phyloP scores from a whole-genome alignment of 176 grass and related monocot species.

The Phragmites australis region DNA sequence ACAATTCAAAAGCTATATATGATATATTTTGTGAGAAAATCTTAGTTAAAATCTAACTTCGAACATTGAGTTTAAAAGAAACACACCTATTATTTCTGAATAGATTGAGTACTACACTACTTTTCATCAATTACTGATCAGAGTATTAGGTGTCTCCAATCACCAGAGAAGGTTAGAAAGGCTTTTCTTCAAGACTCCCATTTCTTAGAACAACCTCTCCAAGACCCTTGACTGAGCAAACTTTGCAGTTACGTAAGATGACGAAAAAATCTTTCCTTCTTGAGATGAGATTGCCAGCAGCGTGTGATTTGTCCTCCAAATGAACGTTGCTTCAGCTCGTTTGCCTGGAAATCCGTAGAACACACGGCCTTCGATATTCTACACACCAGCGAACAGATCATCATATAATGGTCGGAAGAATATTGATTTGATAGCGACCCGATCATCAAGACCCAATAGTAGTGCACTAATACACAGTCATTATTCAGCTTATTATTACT shows the following conservation, averaged over 20 bases:
- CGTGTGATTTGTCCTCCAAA: slow-evolving; percentile 38
- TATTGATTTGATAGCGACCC: slow-evolving; percentile 15
- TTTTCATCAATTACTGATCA: not conserved
- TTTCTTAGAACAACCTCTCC: slow-evolving; percentile 25
- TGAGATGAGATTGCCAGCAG: slow-evolving; percentile 11
- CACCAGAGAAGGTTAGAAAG: slow-evolving; percentile 37
- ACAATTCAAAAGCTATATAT: too few species aligned
- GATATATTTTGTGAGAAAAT: too few species aligned
- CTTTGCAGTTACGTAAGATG: not conserved
- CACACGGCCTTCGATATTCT: slow-evolving; percentile 24
- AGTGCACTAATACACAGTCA: not conserved
- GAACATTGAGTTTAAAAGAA: too few species aligned
- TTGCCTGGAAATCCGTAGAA: slow-evolving; percentile 38
- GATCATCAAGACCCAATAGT: not conserved
- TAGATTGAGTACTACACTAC: too few species aligned
- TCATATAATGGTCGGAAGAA: slow-evolving; percentile 28
- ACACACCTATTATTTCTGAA: too few species aligned
- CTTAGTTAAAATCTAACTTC: too few species aligned
- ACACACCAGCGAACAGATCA: slow-evolving; percentile 21
- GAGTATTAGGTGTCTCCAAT: slow-evolving; percentile 26
- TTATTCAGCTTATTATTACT: not conserved
- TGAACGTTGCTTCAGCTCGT: slow-evolving; percentile 39
- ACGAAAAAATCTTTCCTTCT: slow-evolving; percentile 27
- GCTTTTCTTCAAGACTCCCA: slow-evolving; percentile 31
- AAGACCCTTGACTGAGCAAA: slow-evolving; percentile 22